Percentiles rank a stretch among this genome's conserved stretches.
phyloP scores from a whole-genome alignment of 352 stramenopile species.

The Globisporangium spinosum region DNA sequence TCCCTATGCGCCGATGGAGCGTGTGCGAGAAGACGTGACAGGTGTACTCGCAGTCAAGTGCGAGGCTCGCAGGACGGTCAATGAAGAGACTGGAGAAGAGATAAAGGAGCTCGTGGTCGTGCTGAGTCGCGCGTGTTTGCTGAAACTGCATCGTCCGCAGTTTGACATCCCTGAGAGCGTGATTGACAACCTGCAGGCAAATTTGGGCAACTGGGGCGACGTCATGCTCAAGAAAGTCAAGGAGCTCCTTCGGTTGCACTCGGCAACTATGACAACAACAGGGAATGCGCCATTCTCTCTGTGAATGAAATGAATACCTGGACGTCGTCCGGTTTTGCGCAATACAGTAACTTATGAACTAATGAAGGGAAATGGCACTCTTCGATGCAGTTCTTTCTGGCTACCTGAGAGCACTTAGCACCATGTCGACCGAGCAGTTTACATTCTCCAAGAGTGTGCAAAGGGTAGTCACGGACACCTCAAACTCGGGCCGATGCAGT shows the following conservation, averaged over 20 bases:
- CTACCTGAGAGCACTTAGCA: too few relatives aligned
- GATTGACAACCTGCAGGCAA: neutral
- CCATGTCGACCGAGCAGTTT: too few relatives aligned
- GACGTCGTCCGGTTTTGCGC: too few relatives aligned
- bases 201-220: neutral
- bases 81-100: neutral
- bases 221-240: slow-evolving; percentile 6
- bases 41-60: neutral
- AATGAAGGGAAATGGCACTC: too few relatives aligned
- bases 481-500: too few relatives aligned
- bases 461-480: too few relatives aligned
- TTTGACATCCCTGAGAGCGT: neutral
- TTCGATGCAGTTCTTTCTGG: too few relatives aligned
- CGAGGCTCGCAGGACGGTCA: neutral
- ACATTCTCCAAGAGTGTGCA: too few relatives aligned
- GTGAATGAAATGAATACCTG: too few relatives aligned
- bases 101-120: neutral
- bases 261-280: neutral
- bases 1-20: neutral
- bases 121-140: neutral
- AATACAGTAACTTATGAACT: too few relatives aligned
- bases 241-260: neutral
- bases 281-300: too few relatives aligned
- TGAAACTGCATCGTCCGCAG: neutral
- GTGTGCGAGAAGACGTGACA: neutral